These are phyloP conservation scores for Syncephalis fuscata DNA, from an alignment of 371 early-diverging fungal species.

Conservation along the genomic window DNA sequence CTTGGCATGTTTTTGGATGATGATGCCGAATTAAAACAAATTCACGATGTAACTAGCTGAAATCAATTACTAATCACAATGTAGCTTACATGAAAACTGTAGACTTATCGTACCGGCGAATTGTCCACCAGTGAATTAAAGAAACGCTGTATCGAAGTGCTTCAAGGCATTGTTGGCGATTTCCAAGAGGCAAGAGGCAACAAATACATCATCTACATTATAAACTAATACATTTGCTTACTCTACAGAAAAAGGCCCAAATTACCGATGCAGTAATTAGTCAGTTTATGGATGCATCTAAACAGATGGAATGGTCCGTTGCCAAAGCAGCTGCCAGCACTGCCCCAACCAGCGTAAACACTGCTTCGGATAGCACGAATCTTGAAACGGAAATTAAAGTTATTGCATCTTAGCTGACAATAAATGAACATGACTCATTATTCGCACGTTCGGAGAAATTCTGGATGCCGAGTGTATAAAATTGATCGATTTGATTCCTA, in stretches of 20 bases:
- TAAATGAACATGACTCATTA: too few relatives aligned
- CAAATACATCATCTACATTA: background rate
- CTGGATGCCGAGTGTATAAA: too few relatives aligned
- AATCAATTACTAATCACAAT: background rate
- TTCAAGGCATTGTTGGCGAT: constrained; percentile 69
- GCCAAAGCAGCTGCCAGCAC: too few relatives aligned
- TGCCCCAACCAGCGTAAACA: too few relatives aligned
- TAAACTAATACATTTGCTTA: background rate
- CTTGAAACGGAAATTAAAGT: too few relatives aligned
- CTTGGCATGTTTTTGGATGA: constrained; percentile 94
- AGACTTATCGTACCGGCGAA: constrained; percentile 74
- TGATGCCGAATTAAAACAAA: constrained; percentile 74
- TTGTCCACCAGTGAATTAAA: constrained; percentile 91
- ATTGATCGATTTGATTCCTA: too few relatives aligned
- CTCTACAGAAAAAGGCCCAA: constrained; percentile 31
- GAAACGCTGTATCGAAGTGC: constrained; percentile 75
- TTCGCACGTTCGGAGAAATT: too few relatives aligned
- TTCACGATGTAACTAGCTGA: constrained; percentile 40
- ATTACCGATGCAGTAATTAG: constrained; percentile 45
- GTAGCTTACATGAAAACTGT: too few relatives aligned
- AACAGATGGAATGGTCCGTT: constrained; percentile 4
- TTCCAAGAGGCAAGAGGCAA: constrained; percentile 50
- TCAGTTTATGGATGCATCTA: constrained; percentile 39
- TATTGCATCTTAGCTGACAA: too few relatives aligned
- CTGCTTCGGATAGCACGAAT: too few relatives aligned